phyloP scores from a whole-genome alignment of 2,329 filamentous ascomycete species.

The Gnomoniopsis sp. region DNA sequence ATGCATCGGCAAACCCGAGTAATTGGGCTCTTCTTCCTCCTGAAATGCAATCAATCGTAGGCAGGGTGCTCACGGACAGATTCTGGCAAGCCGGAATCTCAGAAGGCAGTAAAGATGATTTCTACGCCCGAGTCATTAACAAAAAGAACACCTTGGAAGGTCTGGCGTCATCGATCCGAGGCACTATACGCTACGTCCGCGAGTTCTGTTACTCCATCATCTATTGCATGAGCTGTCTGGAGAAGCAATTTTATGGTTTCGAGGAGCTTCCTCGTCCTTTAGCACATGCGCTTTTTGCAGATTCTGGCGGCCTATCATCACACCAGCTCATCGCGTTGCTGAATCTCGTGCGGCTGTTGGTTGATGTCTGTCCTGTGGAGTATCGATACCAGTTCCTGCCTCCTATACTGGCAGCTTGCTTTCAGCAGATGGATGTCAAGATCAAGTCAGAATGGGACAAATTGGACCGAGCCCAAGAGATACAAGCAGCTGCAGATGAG shows the following conservation, averaged over 20 bases:
- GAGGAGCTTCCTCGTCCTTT: slow-evolving; percentile 77
- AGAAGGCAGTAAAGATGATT: slow-evolving; percentile 91
- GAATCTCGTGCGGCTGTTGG: slow-evolving; percentile 81
- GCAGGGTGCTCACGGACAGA: slow-evolving; percentile 82
- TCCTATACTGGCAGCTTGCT: slow-evolving; percentile 76
- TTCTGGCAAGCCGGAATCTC: slow-evolving; percentile 99
- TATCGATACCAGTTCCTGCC: slow-evolving; percentile 78
- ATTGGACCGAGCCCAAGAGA: slow-evolving; percentile 60
- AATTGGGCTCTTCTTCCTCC: slow-evolving; percentile 77
- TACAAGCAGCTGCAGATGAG: slow-evolving; percentile 68
- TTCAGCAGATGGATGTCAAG: slow-evolving; percentile 82
- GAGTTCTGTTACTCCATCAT: slow-evolving; percentile 94
- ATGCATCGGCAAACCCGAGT: slow-evolving; percentile 81
- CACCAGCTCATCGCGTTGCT: slow-evolving; percentile 94
- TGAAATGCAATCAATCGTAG: slow-evolving; percentile 75
- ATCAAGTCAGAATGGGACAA: slow-evolving; percentile 83
- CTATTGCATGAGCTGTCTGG: slow-evolving; percentile 86
- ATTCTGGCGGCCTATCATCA: slow-evolving; percentile 78
- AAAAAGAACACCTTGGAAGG: slow-evolving; percentile 90
- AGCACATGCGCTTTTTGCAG: slow-evolving; percentile 77
- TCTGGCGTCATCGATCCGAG: slow-evolving; percentile 87
- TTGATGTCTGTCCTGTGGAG: slow-evolving; percentile 85
- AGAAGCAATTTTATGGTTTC: slow-evolving; percentile 88
- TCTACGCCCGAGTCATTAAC: slow-evolving; percentile 85
- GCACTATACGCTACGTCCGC: slow-evolving; percentile 81